Evolutionary conservation across 225 moss, liverwort and hornwort genomes (phyloP), one percentile per base, ranked within the genome.

Genomic region (Pseudisothecium myosuroides): DNA sequence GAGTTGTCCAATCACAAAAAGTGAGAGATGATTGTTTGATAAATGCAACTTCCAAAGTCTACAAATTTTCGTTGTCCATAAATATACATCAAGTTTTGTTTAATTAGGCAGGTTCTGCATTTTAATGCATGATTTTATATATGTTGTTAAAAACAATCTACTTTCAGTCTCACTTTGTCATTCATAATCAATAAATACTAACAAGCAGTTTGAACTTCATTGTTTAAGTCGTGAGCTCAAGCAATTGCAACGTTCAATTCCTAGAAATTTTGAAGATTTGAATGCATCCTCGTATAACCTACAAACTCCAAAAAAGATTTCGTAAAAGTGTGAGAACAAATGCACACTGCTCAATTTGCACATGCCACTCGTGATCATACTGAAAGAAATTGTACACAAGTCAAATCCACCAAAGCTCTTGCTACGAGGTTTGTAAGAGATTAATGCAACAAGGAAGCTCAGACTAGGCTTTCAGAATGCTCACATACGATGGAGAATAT

Each of bases 401-500:
- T 65, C 62, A 63, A 63, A 62, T 29, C 37, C 78, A 78, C 54
- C 65, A n/a, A 84, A 68, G 55, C 83, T 83, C 27, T 66, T 18
- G 83, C 83, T 83, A 62, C 50, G 39, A 77, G 39, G 13, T 39
- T 81, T 78, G 76, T 32, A 58, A 41, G 76, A 49, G n/a, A 10
- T 43, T 26, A 34, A 72, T 78, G 64, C 86, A 89, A 37, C 61
- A 61, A 24, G 43, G 55, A 75, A 83, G 84, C 55, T 76, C 15
- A 83, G 69, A 36, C 56, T 41, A 79, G 81, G 88, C 87, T 84
- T 80, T 91, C 81, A 56, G 89, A 85, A 85, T 76, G 90, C 98
- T 97, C 94, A 99, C 98, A 96, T 93, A 97, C 91, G 89, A 97
- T 96, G 89, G 96, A 96, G 91, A 92, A 79, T 92, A 93, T 99